phyloP scores from a whole-genome alignment of 2,329 filamentous ascomycete species.

The Diaporthe destruens region DNA sequence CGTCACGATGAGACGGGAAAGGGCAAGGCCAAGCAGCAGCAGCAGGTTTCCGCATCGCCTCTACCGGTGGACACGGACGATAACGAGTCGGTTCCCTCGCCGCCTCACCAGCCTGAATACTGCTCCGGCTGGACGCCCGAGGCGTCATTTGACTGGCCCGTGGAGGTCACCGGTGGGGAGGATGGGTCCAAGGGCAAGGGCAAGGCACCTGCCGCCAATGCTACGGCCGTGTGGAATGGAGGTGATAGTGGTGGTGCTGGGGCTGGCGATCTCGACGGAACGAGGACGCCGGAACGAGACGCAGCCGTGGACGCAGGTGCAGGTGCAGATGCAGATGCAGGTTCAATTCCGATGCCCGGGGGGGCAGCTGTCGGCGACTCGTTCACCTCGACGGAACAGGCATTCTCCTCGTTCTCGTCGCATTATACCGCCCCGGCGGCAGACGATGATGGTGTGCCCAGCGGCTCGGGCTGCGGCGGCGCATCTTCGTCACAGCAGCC shows the following conservation, averaged over 20 bases:
- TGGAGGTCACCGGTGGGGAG: neutral
- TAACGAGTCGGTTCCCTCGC: neutral
- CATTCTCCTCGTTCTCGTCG: conserved; percentile 3
- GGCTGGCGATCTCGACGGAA: neutral
- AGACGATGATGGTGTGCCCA: neutral
- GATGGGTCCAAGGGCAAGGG: neutral
- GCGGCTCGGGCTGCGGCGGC: neutral
- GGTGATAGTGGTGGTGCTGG: neutral
- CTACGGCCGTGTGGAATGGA: neutral
- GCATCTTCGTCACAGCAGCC: neutral
- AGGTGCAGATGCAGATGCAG: conserved; percentile 7
- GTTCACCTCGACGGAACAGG: conserved; percentile 4
- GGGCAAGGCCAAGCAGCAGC: conserved; percentile 23
- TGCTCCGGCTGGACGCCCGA: conserved; percentile 21
- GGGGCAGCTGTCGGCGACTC: neutral
- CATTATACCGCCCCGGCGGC: neutral
- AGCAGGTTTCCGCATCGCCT: neutral
- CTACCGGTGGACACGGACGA: conserved; percentile 12
- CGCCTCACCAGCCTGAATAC: conserved; percentile 3
- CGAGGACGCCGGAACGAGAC: neutral
- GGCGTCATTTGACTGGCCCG: conserved; percentile 18
- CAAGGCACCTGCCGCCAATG: too few relatives aligned
- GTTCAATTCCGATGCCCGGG: neutral
- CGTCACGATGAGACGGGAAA: neutral
- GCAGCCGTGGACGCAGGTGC: neutral